Conservation (phyloP, 78 protist species). For the Tieghemostelium lacteum region DNA sequence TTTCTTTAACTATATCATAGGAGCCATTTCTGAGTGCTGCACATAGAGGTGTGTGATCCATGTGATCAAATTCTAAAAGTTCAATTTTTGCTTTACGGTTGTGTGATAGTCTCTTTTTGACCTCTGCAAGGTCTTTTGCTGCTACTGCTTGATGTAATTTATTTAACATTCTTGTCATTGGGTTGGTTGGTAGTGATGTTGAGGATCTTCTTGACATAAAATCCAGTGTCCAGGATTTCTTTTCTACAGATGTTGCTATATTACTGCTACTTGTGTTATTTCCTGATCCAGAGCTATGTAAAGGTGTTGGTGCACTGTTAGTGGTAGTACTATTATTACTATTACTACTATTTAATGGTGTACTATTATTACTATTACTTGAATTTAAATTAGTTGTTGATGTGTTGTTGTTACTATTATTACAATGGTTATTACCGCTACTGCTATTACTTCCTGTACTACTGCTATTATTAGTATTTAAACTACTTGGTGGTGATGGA, state of each 20-base stretch:
- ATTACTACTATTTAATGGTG: not conserved
- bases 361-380: not conserved
- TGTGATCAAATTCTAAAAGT: conserved; percentile 20
- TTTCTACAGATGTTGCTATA: conserved; percentile 32
- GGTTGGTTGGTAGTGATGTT: conserved; percentile 40
- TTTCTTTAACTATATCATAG: conserved; percentile 60
- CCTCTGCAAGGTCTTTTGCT: conserved; percentile 14
- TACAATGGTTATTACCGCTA: not conserved
- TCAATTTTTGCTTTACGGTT: conserved; percentile 39
- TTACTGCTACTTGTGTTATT: not conserved
- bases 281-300: not conserved
- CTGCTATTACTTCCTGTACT: too few species aligned
- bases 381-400: not conserved
- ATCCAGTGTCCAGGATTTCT: conserved; percentile 42
- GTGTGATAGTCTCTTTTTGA: conserved; percentile 31
- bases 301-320: not conserved
- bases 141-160: conserved; percentile 49
- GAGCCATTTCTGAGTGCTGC: conserved; percentile 60
- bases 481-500: too few species aligned
- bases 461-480: too few species aligned
- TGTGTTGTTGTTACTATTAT: not conserved
- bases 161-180: conserved; percentile 40
- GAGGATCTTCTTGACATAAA: conserved; percentile 39
- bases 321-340: not conserved
- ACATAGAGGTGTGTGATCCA: conserved; percentile 65